Conservation (phyloP, 208 protist species). For the Trypanosoma melophagium region DNA sequence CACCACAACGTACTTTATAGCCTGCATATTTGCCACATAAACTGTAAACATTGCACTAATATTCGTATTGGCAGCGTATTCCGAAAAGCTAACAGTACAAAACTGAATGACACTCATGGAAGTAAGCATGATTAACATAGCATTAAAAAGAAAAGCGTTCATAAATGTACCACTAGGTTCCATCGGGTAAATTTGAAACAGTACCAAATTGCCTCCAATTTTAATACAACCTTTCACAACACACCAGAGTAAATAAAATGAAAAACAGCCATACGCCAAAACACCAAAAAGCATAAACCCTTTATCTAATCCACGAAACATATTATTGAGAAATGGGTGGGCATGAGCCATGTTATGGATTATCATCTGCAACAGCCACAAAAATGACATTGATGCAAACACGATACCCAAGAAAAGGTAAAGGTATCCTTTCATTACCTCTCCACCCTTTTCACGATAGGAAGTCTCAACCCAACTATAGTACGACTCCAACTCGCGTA, state of each 20-base stretch:
- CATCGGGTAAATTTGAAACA: slow-evolving; percentile 77
- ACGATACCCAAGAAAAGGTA: slow-evolving; percentile 42
- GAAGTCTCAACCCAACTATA: slow-evolving; percentile 73
- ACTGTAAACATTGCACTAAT: slow-evolving; percentile 51
- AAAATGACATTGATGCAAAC: slow-evolving; percentile 49
- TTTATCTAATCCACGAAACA: slow-evolving; percentile 71
- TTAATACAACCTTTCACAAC: slow-evolving; percentile 86
- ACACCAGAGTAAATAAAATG: slow-evolving; percentile 91
- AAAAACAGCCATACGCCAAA: slow-evolving; percentile 77
- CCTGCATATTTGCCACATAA: slow-evolving; percentile 47
- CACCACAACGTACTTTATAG: slow-evolving; percentile 45
- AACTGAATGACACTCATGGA: slow-evolving; percentile 90
- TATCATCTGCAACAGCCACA: slow-evolving; percentile 89
- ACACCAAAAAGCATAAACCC: slow-evolving; percentile 84
- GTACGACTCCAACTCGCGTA: slow-evolving; percentile 73
- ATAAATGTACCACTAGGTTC: slow-evolving; percentile 87
- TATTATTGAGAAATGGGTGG: slow-evolving; percentile 70
- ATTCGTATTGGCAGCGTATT: slow-evolving; percentile 64
- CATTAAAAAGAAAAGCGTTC: slow-evolving; percentile 94
- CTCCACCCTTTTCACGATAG: slow-evolving; percentile 65
- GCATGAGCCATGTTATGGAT: slow-evolving; percentile 68
- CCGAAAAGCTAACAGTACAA: slow-evolving; percentile 78
- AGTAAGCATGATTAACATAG: slow-evolving; percentile 83
- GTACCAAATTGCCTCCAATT: slow-evolving; percentile 65
- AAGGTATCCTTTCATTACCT: slow-evolving; percentile 49